Conservation (phyloP, 192 early-diverging fungal genomes). For the Coemansia sp. region DNA sequence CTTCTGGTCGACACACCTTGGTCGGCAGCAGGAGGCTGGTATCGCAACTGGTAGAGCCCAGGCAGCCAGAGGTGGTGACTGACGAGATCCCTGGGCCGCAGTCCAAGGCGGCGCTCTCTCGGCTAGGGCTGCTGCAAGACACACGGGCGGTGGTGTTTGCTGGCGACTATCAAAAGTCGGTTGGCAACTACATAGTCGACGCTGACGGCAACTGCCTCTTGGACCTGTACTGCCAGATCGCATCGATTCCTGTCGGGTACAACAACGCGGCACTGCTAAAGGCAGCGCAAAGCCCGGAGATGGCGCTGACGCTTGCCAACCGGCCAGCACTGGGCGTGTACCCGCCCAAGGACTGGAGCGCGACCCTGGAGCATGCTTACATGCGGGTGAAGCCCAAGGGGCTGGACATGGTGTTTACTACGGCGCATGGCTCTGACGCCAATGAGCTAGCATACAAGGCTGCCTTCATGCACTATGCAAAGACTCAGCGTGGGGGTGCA, state of each 20-base stretch:
- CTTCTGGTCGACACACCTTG: neutral
- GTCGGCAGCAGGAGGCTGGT: conserved; percentile 8
- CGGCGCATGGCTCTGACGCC: conserved; percentile 71
- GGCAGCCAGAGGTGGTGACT: conserved; percentile 54
- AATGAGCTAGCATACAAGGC: conserved; percentile 76
- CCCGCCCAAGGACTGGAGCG: conserved; percentile 62
- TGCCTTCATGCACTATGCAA: conserved; percentile 66
- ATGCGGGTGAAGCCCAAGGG: conserved; percentile 67
- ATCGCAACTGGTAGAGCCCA: conserved; percentile 56
- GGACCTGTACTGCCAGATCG: conserved; percentile 72
- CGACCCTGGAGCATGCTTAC: conserved; percentile 59
- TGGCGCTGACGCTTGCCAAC: conserved; percentile 65
- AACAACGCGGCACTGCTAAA: conserved; percentile 61
- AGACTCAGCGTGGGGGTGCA: conserved; percentile 46
- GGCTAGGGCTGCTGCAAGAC: conserved; percentile 61
- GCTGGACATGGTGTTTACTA: conserved; percentile 67
- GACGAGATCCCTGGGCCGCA: conserved; percentile 60
- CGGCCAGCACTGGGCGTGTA: conserved; percentile 66
- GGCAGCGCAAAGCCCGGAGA: conserved; percentile 55
- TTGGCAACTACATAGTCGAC: conserved; percentile 73
- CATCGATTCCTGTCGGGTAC: conserved; percentile 73
- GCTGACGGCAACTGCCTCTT: conserved; percentile 69
- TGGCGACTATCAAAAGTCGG: conserved; percentile 63
- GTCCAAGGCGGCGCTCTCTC: conserved; percentile 53
- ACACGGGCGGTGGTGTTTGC: conserved; percentile 64